Evolutionary conservation across 1,139 yeast genomes (phyloP).

Genomic region (Candida gigantensis): DNA sequence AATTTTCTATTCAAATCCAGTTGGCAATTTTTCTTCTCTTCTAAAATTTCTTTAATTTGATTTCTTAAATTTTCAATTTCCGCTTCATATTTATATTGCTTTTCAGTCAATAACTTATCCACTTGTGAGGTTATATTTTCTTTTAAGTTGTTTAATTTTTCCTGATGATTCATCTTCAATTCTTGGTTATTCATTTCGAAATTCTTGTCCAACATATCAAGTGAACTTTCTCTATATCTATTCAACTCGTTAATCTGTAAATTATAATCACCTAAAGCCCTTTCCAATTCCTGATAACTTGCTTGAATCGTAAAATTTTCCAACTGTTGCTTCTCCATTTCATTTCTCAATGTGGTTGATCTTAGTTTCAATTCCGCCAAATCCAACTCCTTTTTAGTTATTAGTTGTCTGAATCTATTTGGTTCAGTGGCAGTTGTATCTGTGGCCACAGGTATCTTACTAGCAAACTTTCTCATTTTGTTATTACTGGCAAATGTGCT

Average conservation of each 20-base stretch:
- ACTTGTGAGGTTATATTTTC: slow-evolving; percentile 35
- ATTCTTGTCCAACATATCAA: slow-evolving; percentile 32
- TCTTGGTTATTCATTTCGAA: slow-evolving; percentile 36
- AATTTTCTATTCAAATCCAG: slow-evolving; percentile 25
- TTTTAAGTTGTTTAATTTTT: slow-evolving; percentile 36
- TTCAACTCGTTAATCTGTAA: slow-evolving; percentile 33
- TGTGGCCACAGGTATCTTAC: background rate
- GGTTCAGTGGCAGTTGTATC: slow-evolving; percentile 2
- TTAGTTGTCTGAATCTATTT: slow-evolving; percentile 10
- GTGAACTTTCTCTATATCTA: slow-evolving; percentile 28
- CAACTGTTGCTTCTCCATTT: slow-evolving; percentile 35
- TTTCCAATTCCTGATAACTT: slow-evolving; percentile 25
- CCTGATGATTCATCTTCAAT: slow-evolving; percentile 34
- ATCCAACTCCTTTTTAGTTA: slow-evolving; percentile 14
- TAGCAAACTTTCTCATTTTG: slow-evolving; percentile 11
- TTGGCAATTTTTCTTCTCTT: slow-evolving; percentile 14
- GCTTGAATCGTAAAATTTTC: slow-evolving; percentile 43
- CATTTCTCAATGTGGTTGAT: slow-evolving; percentile 36
- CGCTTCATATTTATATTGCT: slow-evolving; percentile 26
- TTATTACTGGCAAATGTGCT: background rate
- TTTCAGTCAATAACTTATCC: slow-evolving; percentile 33
- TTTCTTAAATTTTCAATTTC: slow-evolving; percentile 19
- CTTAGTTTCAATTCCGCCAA: slow-evolving; percentile 20
- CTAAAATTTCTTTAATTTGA: slow-evolving; percentile 13
- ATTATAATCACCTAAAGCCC: slow-evolving; percentile 20